Base-by-base conservation (phyloP, 306 rosid genomes). In the Cyclanthera cordifolia region DNA sequence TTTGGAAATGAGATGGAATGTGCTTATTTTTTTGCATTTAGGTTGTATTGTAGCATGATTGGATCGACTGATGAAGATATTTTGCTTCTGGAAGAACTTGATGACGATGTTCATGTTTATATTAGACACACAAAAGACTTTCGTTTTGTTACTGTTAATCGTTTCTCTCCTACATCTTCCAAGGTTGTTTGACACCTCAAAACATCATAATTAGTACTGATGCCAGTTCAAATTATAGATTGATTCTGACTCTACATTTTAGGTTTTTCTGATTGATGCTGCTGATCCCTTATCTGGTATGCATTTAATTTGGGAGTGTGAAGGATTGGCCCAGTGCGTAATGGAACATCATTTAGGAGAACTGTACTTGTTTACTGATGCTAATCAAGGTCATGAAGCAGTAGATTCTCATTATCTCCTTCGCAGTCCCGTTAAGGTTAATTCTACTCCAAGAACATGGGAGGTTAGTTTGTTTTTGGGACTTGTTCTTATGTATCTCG, bases 181-280 rank as follows among this genome's bases (percentile, higher is more conserved):
- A 87, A 93, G 94, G 99, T 90, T 67, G 99, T 90, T 87, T 69
- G 53, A 20, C 43, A 41, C 13, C 72, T 78, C 60, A 51, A 63
- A 67, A 73, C 56, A 17, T 70, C n/a, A 16, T 37, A 0, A 57
- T 41, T n/a, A 37, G 6, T 45, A 6, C 16, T 69, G 13, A 46
- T 67, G 69, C 46, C 64, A 14, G 27, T 21, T 37, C 14, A 71
- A 41, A 55, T 78, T 78, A 76, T 73, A 56, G 48, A 70, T 68
- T 75, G 63, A 75, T 77, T 34, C 23, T 80, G 80, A 61, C 51
- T 37, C 82, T 83, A 75, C 78, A 34, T 75, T 82, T 78, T 88
- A 88, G 99, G 91, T 90, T 78, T 90, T 87, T 85, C 80, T 90
- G 74, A 90, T 90, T 59, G 84, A 86, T 81, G 95, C 99, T 83